Base-by-base conservation (phyloP, 345 rosid genomes). In the Mallotus nudiflorus region DNA sequence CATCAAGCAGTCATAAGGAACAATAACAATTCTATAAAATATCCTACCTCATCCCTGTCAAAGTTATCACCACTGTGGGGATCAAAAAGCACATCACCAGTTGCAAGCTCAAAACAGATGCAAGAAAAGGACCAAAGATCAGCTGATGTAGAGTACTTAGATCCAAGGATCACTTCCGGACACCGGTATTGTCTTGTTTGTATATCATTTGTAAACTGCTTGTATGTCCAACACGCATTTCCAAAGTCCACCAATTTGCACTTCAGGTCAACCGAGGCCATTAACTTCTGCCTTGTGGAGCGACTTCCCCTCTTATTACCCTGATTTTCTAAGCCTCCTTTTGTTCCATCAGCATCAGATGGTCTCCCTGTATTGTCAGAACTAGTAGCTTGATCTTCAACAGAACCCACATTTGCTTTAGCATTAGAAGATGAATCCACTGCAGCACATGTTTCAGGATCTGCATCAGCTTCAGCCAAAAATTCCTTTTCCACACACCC, bases 41-140 rank as follows among this genome's bases (percentile, higher is more conserved):
- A 60, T 66, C 74, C 51, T 72, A 89, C 95, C 95, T 87, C 95
- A 74, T 89, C 95, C 78, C 95, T 87, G 60, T 85, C 88, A 51
- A 77, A 87, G 77, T 87, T 89, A 74, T 85, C 89, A 20, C 88
- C 90, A 0, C 88, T 85, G 74, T 87, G 94, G 18, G 91, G 94
- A 74, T 89, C 94, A 73, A 85, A 87, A 24, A 87, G 89, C 14
- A 89, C 91, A 68, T 89, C 91, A 69, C 94, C 91, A 4, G 91
- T 85, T 55, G 88, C 88, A 69, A 87, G 89, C 85, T 89, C 94
- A 81, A 89, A 89, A 75, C 90, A 87, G 61, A 89, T 89, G 78
- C 94, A 89, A 51, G 91, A 88, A 75, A 87, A 87, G 46, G 94
- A 89, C 91, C 94, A 87, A 44, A 87, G 87, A 81, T 89, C 94